These are phyloP conservation scores for Mortierella sp. DNA, from an alignment of 371 early-diverging fungal species.

Conservation along the genomic window DNA sequence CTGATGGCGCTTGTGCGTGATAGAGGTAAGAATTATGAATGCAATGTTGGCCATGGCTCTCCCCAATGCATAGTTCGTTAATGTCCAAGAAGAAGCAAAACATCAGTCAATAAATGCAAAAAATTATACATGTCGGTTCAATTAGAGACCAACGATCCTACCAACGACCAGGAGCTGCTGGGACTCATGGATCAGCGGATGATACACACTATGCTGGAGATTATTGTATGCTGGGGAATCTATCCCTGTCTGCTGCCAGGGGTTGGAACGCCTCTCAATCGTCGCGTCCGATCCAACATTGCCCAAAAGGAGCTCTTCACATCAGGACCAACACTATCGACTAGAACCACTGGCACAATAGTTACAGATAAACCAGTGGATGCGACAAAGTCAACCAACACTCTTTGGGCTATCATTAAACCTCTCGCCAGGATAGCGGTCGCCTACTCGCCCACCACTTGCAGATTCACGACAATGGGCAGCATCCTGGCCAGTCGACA, in stretches of 20 bases:
- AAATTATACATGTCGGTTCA: not conserved
- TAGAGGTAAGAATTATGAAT: constrained; percentile 25
- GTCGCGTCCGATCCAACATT: constrained; percentile 66
- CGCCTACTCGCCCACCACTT: constrained; percentile 24
- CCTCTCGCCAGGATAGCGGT: constrained; percentile 41
- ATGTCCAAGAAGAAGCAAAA: not conserved
- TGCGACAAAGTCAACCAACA: constrained; percentile 13
- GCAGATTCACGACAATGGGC: constrained; percentile 70
- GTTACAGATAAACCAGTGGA: not conserved
- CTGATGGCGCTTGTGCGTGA: constrained; percentile 27
- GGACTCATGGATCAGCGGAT: constrained; percentile 75
- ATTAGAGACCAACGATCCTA: constrained; percentile 41
- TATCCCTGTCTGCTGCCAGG: constrained; percentile 77
- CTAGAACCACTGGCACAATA: not conserved
- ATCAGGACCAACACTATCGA: constrained; percentile 1
- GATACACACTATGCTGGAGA: constrained; percentile 75
- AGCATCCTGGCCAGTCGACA: constrained; percentile 68
- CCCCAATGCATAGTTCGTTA: not conserved
- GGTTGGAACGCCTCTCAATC: constrained; percentile 75
- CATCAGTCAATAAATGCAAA: constrained; percentile 1
- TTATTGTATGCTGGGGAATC: constrained; percentile 77
- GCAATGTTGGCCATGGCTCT: not conserved
- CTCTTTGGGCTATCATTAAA: constrained; percentile 49
- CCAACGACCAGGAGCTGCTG: constrained; percentile 61
- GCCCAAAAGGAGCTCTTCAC: constrained; percentile 47